Conservation (phyloP, 768 basidiomycete species). For the Termitomyces sp. region DNA sequence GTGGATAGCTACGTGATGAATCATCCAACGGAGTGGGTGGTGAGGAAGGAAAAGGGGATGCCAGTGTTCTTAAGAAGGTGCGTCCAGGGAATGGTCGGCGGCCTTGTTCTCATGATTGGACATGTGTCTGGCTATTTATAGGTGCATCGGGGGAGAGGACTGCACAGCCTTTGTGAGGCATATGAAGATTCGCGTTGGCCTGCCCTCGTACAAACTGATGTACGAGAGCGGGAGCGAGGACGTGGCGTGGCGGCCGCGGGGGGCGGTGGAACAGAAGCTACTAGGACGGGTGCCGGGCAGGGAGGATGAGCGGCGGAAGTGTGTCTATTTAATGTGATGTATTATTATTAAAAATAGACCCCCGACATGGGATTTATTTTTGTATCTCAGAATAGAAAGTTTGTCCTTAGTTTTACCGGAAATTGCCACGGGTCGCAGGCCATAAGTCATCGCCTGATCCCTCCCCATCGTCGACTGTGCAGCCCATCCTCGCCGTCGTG, state of each 20-base stretch:
- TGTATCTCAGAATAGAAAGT: slow-evolving; percentile 12
- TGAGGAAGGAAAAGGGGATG: slow-evolving; percentile 30
- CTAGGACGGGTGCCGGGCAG: slow-evolving; percentile 33
- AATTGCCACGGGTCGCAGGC: slow-evolving; percentile 5
- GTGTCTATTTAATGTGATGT: slow-evolving; percentile 19
- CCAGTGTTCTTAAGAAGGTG: slow-evolving; percentile 58
- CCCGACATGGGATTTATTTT: slow-evolving; percentile 4
- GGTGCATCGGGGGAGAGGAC: slow-evolving; percentile 37
- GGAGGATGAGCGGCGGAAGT: slow-evolving; percentile 50
- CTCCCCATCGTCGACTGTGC: slow-evolving; percentile 4
- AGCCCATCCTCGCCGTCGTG: slow-evolving; percentile 13
- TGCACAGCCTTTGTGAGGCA: slow-evolving; percentile 34
- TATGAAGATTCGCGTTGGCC: slow-evolving; percentile 49
- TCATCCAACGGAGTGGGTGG: slow-evolving; percentile 68
- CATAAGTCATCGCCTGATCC: slow-evolving; percentile 8
- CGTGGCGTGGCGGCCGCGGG: slow-evolving; percentile 34
- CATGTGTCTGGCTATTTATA: slow-evolving; percentile 39
- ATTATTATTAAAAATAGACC: not conserved
- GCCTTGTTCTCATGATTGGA: slow-evolving; percentile 19
- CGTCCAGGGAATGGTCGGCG: slow-evolving; percentile 11
- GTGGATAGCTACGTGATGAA: slow-evolving; percentile 66
- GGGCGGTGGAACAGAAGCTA: slow-evolving; percentile 26
- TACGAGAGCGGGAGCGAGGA: slow-evolving; percentile 69
- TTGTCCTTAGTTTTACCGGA: slow-evolving; percentile 9
- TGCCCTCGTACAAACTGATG: slow-evolving; percentile 60